Percentiles rank a stretch among this genome's conserved stretches.
phyloP scores from a whole-genome alignment of 192 early-diverging fungal genomes.

The Mortierella hygrophila region DNA sequence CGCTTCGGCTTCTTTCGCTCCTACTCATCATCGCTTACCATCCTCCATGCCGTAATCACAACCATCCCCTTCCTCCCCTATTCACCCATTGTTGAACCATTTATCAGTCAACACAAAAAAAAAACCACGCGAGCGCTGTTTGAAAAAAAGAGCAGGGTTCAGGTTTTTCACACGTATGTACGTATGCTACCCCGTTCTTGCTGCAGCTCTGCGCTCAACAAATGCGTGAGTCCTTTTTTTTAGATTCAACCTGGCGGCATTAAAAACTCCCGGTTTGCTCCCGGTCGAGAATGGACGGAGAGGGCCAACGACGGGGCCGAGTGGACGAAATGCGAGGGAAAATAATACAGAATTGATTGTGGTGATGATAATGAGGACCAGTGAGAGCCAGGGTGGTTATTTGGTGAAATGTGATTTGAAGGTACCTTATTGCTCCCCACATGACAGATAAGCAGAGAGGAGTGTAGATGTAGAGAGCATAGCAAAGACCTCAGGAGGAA shows the following conservation, averaged over 20 bases:
- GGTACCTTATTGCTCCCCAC: background rate
- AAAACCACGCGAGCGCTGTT: background rate
- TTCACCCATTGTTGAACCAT: background rate
- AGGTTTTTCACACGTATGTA: background rate
- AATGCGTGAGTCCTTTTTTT: background rate
- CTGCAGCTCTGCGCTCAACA: background rate
- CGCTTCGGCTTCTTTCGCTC: background rate
- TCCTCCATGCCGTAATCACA: background rate
- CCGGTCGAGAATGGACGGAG: background rate
- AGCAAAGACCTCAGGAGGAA: background rate
- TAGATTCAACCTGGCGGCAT: background rate
- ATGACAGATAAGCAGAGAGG: background rate
- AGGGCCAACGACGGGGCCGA: background rate
- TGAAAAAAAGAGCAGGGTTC: background rate
- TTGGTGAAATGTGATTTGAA: background rate
- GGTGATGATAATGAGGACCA: background rate
- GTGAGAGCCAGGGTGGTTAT: constrained; percentile 2
- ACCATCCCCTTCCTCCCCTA: background rate
- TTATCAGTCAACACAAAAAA: background rate
- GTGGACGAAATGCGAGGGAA: background rate
- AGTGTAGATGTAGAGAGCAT: background rate
- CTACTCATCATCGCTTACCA: background rate
- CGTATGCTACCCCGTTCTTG: background rate
- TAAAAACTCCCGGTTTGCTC: background rate
- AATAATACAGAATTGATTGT: background rate